Conservation (phyloP, 805 yeast genomes). For the Sugiyamaella boreocaroliniensis region DNA sequence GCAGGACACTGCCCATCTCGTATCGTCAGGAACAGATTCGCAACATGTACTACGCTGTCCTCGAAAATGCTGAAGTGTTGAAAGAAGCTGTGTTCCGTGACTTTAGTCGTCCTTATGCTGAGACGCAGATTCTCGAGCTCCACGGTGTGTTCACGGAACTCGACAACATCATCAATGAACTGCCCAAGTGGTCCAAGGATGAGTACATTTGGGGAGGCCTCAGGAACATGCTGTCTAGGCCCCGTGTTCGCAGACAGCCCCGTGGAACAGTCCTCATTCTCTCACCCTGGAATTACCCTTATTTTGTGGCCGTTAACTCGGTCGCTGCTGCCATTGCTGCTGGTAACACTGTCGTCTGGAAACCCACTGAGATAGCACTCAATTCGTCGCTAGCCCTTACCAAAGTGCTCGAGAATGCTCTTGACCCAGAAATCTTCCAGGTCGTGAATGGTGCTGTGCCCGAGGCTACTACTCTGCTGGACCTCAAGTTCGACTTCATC, state of each 20-base stretch:
- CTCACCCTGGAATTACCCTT: conserved; percentile 78
- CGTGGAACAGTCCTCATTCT: conserved; percentile 66
- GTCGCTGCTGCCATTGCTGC: conserved; percentile 75
- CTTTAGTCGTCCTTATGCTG: conserved; percentile 57
- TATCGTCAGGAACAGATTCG: conserved; percentile 58
- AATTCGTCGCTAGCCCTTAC: conserved; percentile 49
- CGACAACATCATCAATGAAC: conserved; percentile 48
- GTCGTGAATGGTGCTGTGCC: conserved; percentile 68
- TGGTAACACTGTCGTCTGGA: conserved; percentile 73
- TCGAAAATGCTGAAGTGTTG: conserved; percentile 50
- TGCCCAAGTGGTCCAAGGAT: conserved; percentile 58
- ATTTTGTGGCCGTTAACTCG: conserved; percentile 56
- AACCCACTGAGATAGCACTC: conserved; percentile 71
- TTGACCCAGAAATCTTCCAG: conserved; percentile 49
- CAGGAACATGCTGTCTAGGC: conserved; percentile 19
- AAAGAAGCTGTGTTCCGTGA: conserved; percentile 57
- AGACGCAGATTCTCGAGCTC: conserved; percentile 56
- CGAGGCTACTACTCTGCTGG: conserved; percentile 54
- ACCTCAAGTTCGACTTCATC: conserved; percentile 70
- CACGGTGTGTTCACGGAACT: conserved; percentile 48
- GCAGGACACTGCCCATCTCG: conserved; percentile 45
- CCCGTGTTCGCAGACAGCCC: conserved; percentile 30
- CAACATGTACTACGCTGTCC: conserved; percentile 55
- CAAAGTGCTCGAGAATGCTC: conserved; percentile 44
- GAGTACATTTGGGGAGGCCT: conserved; percentile 24